Evolutionary conservation across 495 filamentous ascomycete genomes (phyloP).

Genomic region (Usnea hakonensis): DNA sequence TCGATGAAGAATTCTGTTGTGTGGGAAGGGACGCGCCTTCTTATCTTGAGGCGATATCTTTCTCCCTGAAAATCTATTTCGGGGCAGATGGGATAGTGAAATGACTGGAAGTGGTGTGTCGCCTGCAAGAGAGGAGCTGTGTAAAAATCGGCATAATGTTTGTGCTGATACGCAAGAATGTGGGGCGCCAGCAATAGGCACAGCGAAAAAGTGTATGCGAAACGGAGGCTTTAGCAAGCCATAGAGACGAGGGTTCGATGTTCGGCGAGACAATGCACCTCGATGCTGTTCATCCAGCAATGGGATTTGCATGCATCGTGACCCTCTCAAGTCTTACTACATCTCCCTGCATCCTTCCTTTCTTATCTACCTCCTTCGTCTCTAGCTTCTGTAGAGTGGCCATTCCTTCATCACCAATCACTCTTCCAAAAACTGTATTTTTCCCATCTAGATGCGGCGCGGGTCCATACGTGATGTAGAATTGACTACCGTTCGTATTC

Average conservation of each 20-base stretch:
- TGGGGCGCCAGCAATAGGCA: not conserved
- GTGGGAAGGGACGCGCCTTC: not conserved
- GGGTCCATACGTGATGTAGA: conserved; percentile 80
- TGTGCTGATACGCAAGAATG: not conserved
- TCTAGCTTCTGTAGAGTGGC: conserved; percentile 54
- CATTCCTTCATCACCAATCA: conserved; percentile 47
- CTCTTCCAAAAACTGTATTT: conserved; percentile 88
- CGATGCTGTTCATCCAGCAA: conserved; percentile 42
- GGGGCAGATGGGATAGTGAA: not conserved
- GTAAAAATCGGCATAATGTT: not conserved
- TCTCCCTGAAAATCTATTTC: not conserved
- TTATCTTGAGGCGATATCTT: not conserved
- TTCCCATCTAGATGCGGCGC: conserved; percentile 89
- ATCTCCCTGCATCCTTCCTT: conserved; percentile 62
- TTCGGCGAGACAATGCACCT: not conserved
- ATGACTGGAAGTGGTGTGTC: not conserved
- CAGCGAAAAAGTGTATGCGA: not conserved
- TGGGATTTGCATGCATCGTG: conserved; percentile 88
- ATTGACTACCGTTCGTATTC: conserved; percentile 87
- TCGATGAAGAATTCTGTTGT: not conserved
- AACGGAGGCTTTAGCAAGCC: not conserved
- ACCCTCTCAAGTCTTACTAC: conserved; percentile 39
- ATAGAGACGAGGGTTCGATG: not conserved
- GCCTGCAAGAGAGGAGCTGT: not conserved
- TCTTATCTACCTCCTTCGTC: conserved; percentile 86